phyloP scores from a whole-genome alignment of 2,329 filamentous ascomycete species.

The Aspergillus flavus region DNA sequence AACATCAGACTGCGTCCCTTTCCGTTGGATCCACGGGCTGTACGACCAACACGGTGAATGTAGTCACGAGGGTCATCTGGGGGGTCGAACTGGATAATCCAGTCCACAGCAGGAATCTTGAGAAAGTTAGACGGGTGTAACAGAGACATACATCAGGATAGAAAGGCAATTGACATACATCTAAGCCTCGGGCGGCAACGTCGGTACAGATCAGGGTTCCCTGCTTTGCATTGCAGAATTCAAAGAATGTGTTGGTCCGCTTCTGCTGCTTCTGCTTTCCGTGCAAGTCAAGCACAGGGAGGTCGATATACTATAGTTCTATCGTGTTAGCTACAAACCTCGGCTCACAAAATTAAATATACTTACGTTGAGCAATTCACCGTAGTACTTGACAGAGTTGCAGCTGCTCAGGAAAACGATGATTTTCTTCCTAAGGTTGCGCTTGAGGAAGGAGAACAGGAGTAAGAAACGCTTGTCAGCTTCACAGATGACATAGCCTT shows the following conservation, averaged over 20 bases:
- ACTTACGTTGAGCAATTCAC: slow-evolving; percentile 76
- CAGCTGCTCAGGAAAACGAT: slow-evolving; percentile 96
- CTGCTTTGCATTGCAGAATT: slow-evolving; percentile 83
- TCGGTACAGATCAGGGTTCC: slow-evolving; percentile 95
- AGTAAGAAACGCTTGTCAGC: slow-evolving; percentile 91
- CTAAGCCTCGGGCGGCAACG: slow-evolving; percentile 89
- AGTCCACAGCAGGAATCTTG: slow-evolving; percentile 89
- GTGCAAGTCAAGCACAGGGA: slow-evolving; percentile 82
- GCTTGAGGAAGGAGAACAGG: slow-evolving; percentile 91
- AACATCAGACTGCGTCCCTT: slow-evolving; percentile 92
- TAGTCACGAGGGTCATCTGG: slow-evolving; percentile 89
- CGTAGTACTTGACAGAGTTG: slow-evolving; percentile 93
- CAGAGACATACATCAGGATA: background rate
- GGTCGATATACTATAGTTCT: slow-evolving; percentile 71
- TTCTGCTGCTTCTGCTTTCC: slow-evolving; percentile 99
- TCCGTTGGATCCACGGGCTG: slow-evolving; percentile 78
- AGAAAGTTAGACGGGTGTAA: slow-evolving; percentile 20
- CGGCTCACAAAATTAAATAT: background rate
- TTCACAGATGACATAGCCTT: slow-evolving; percentile 93
- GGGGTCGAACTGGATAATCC: slow-evolving; percentile 94
- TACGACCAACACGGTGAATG: slow-evolving; percentile 94
- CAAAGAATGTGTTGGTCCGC: slow-evolving; percentile 98
- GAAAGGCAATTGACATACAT: slow-evolving; percentile 56
- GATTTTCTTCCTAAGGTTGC: slow-evolving; percentile 92
- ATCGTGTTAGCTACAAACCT: background rate